phyloP scores from a whole-genome alignment of 1,139 yeast genomes.

The Pichia norvegensis region DNA sequence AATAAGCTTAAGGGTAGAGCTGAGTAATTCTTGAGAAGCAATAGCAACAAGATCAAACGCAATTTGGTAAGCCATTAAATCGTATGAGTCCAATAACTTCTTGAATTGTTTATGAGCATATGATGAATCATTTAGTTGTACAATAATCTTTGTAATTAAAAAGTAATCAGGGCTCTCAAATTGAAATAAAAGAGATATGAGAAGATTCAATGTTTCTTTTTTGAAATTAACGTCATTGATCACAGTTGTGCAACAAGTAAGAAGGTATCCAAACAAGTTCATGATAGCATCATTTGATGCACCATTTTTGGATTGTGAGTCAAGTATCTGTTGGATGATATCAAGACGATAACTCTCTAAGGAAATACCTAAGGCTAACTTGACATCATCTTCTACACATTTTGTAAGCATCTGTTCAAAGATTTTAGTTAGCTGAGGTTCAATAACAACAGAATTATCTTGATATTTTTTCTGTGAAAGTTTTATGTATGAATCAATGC shows the following conservation, averaged over 20 bases:
- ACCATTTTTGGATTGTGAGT: constrained; percentile 30
- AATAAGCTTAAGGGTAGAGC: constrained; percentile 45
- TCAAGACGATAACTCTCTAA: constrained; percentile 85
- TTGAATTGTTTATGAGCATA: constrained; percentile 65
- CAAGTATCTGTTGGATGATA: constrained; percentile 59
- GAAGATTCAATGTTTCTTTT: constrained; percentile 49
- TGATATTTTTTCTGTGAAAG: constrained; percentile 50
- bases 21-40: constrained; percentile 87
- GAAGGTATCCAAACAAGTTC: constrained; percentile 61
- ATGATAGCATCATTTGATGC: constrained; percentile 45
- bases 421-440: constrained; percentile 55
- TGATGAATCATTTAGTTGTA: constrained; percentile 70
- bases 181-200: constrained; percentile 53
- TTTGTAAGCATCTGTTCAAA: constrained; percentile 83
- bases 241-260: constrained; percentile 65
- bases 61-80: constrained; percentile 72
- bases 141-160: constrained; percentile 73
- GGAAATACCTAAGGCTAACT: constrained; percentile 84
- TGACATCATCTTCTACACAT: constrained; percentile 65
- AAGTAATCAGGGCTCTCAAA: constrained; percentile 69
- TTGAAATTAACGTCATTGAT: constrained; percentile 57
- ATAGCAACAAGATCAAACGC: constrained; percentile 91
- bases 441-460: constrained; percentile 39
- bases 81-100: constrained; percentile 40
- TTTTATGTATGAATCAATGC: constrained; percentile 74